phyloP scores from a whole-genome alignment of 805 yeast species.

The Metahyphopichia silvanorum region DNA sequence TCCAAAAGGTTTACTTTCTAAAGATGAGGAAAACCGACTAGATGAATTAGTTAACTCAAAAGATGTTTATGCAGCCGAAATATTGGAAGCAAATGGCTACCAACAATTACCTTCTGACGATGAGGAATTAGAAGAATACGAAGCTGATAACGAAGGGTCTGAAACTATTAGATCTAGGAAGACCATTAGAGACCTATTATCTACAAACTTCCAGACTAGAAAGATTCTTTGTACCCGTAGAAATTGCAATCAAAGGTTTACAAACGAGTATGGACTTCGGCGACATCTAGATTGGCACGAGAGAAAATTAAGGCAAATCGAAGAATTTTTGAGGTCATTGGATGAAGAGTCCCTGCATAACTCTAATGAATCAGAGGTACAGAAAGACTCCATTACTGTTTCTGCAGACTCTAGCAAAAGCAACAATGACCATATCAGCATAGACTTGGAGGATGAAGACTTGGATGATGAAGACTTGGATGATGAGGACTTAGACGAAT shows the following conservation, averaged over 20 bases:
- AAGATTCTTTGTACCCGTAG: slow-evolving; percentile 45
- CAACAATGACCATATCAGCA: slow-evolving; percentile 1
- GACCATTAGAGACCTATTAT: slow-evolving; percentile 15
- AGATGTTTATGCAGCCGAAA: slow-evolving; percentile 2
- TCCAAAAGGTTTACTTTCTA: slow-evolving; percentile 24
- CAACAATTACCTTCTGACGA: slow-evolving; percentile 7
- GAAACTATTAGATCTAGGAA: slow-evolving; percentile 11
- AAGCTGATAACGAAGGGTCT: slow-evolving; percentile 3
- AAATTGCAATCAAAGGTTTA: slow-evolving; percentile 54
- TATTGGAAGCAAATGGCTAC: no score
- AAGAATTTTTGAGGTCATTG: slow-evolving; percentile 23
- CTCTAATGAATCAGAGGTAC: slow-evolving; percentile 1
- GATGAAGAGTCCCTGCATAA: slow-evolving; percentile 10
- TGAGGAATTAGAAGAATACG: no score
- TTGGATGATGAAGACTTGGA: slow-evolving; percentile 6
- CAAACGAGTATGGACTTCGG: slow-evolving; percentile 43
- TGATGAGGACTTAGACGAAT: slow-evolving; percentile 18
- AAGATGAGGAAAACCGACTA: slow-evolving; percentile 4
- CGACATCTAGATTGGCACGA: slow-evolving; percentile 56
- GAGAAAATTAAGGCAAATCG: slow-evolving; percentile 26
- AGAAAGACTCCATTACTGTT: not conserved
- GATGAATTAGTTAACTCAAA: not conserved
- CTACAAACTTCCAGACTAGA: slow-evolving; percentile 12
- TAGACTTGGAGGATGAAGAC: not conserved
- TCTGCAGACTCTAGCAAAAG: not conserved